phyloP scores from a whole-genome alignment of 192 early-diverging fungal species.

The Linnemannia hyalina region DNA sequence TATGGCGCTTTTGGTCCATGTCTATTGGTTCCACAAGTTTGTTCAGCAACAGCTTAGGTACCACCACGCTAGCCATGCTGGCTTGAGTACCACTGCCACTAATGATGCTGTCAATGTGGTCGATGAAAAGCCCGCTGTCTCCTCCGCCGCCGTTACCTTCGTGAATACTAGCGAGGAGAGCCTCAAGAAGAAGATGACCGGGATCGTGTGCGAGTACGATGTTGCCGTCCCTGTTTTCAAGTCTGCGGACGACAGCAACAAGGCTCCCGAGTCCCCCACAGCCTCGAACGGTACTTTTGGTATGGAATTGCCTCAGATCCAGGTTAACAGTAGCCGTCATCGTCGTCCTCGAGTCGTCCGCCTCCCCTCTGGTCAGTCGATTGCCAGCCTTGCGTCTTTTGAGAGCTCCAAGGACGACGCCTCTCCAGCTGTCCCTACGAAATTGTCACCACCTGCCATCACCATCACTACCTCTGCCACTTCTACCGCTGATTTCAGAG shows the following conservation, averaged over 20 bases:
- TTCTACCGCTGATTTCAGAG: neutral
- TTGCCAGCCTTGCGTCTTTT: neutral
- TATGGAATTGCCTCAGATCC: neutral
- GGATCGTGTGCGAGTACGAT: neutral
- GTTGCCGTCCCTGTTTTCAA: neutral
- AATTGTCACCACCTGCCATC: neutral
- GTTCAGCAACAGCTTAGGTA: conserved; percentile 46
- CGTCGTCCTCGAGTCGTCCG: neutral
- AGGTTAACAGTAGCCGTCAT: conserved; percentile 21
- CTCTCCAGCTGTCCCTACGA: neutral
- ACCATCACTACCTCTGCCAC: neutral
- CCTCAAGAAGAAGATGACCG: neutral
- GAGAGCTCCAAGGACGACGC: neutral
- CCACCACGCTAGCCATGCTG: conserved; percentile 9
- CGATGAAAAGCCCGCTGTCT: neutral
- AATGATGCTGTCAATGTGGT: neutral
- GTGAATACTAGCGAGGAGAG: neutral
- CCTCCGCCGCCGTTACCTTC: too few relatives aligned
- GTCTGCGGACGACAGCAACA: neutral
- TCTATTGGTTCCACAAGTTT: conserved; percentile 51
- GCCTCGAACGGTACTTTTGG: conserved; percentile 10
- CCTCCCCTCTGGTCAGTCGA: neutral
- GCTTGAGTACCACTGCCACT: neutral
- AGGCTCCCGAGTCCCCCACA: neutral
- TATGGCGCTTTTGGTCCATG: conserved; percentile 34